Evolutionary conservation across 768 basidiomycete genomes (phyloP), one percentile per base, ranked within the genome.

Genomic region (Ramaria rubella): DNA sequence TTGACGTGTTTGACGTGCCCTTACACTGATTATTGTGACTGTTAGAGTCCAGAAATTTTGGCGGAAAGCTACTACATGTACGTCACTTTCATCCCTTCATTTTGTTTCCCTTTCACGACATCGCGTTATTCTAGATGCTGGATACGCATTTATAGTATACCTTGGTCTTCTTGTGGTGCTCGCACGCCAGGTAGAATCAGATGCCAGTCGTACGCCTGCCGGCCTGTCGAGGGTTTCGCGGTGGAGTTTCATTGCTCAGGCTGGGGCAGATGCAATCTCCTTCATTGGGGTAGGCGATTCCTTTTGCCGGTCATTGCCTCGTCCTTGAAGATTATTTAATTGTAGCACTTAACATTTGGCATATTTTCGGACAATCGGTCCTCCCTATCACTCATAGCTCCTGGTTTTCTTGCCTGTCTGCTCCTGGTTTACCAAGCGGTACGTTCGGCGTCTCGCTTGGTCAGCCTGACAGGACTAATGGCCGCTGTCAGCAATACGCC

Each of bases 381-480:
- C 1, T 91, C 90, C 1, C 69, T 95, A 23, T 85, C 90, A 1
- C 75, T 94, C 24, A 76, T 94, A 38, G 86, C 87, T 0, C 91
- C 93, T 1, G 90, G 90, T 0, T 94, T 93, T 64, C 64, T 94
- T 24, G 85, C 89, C 11, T 87, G 87, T 55, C 74, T 90, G 5
- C 70, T 92, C 23, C 86, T 94, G 66, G 75, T 90, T 11, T 83
- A 90, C 59, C 87, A 94, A 74, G 85, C 88, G 36, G 93, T 93
- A 64, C 65, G 83, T 76, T 5, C 23, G 40, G 5, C 46, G 8
- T 30, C 17, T 27, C 3, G 23, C 27, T 11, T 27, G 6, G 46
- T 30, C 1, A 15, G 29, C 4, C 17, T 26, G 17, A 19, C 23
- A 42, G 9, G n/a, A 6, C 40, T 26, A 26, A 27, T 14, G 26